phyloP scores from a whole-genome alignment of 805 yeast species.

The Wickerhamiella alocasiicola region DNA sequence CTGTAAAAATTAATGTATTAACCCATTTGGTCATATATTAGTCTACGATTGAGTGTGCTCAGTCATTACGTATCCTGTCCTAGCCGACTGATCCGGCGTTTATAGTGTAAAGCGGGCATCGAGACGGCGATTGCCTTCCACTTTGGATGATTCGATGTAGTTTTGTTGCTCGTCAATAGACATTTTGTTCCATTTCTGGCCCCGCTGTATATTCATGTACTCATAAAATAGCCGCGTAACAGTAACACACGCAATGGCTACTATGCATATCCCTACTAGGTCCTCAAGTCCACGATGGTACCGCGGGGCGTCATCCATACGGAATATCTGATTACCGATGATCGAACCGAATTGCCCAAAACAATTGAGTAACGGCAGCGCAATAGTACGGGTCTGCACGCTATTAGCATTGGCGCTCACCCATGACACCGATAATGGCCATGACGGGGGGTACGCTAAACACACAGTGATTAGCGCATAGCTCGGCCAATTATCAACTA shows the following conservation, averaged over 20 bases:
- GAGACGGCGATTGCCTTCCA: constrained; percentile 46
- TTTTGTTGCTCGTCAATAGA: constrained; percentile 37
- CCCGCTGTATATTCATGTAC: constrained; percentile 27
- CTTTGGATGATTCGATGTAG: constrained; percentile 36
- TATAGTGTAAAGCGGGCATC: constrained; percentile 33
- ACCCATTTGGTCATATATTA: not conserved
- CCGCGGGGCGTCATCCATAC: constrained; percentile 44
- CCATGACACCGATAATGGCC: constrained; percentile 30
- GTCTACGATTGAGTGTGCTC: not conserved
- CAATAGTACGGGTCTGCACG: constrained; percentile 50
- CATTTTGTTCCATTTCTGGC: constrained; percentile 39
- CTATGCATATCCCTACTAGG: constrained; percentile 21
- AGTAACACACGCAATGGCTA: constrained; percentile 16
- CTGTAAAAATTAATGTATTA: constrained; percentile 7
- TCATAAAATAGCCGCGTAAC: constrained; percentile 27
- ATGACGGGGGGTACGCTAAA: constrained; percentile 22
- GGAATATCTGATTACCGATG: constrained; percentile 43
- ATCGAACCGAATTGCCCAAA: constrained; percentile 48
- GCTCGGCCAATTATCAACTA: constrained; percentile 23
- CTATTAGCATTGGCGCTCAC: constrained; percentile 50
- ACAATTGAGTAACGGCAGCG: constrained; percentile 55
- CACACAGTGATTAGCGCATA: constrained; percentile 23
- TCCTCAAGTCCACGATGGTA: constrained; percentile 44
- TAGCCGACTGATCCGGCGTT: not conserved
- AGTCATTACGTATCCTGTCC: not conserved